Evolutionary conservation across 225 moss, liverwort and hornwort genomes (phyloP).

Genomic region (Bryum argenteum): DNA sequence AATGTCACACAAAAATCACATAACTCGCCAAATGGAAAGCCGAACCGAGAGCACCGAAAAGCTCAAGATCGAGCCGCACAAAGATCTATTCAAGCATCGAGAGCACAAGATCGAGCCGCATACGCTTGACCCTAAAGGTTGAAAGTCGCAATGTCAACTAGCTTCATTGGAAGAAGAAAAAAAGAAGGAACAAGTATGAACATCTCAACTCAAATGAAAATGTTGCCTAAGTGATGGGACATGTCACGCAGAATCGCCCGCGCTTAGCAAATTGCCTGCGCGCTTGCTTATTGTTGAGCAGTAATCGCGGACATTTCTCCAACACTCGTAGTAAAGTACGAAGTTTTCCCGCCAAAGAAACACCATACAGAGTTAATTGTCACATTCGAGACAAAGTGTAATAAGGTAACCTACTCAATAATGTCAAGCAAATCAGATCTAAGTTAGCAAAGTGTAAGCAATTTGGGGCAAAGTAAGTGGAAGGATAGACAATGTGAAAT

Average conservation of each 20-base stretch:
- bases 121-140: constrained; percentile 37
- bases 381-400: too few species aligned
- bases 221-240: too few species aligned
- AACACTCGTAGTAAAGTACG: constrained; percentile 52
- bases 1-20: constrained; percentile 45
- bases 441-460: too few species aligned
- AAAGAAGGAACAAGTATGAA: too few species aligned
- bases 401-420: too few species aligned
- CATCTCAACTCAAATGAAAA: too few species aligned
- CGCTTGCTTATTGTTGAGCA: constrained; percentile 46
- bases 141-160: constrained; percentile 54
- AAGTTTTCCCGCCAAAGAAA: constrained; percentile 47
- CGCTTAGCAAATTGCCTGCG: constrained; percentile 18
- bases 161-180: constrained; percentile 44
- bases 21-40: constrained; percentile 50
- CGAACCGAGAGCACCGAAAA: too few species aligned
- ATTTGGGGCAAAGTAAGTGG: too few species aligned
- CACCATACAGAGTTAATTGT: constrained; percentile 10
- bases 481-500: too few species aligned
- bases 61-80: too few species aligned
- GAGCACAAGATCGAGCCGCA: constrained; percentile 42
- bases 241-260: constrained; percentile 30
- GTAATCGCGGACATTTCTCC: constrained; percentile 46
- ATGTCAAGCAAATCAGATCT: too few species aligned
- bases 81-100: too few species aligned